These are phyloP conservation scores for Durio zibethinus DNA, from an alignment of 345 rosid species.

Conservation along the genomic window DNA sequence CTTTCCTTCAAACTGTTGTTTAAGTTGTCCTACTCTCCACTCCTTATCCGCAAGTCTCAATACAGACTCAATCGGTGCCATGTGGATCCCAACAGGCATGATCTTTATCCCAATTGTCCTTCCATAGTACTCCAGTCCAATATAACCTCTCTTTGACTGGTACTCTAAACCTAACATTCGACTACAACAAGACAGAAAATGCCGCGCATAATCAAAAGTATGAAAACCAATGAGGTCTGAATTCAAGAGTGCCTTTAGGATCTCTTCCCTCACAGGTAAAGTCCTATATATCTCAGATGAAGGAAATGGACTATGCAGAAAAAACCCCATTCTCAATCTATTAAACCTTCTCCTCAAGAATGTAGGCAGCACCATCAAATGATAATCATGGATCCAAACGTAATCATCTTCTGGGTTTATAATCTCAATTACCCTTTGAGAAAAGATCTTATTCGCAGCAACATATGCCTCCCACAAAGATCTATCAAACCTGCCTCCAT, in stretches of 20 bases:
- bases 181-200: constrained; percentile 77
- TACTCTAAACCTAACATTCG: constrained; percentile 71
- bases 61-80: constrained; percentile 69
- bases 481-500: constrained; percentile 67
- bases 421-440: constrained; percentile 68
- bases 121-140: constrained; percentile 70
- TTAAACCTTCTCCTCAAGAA: constrained; percentile 64
- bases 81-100: constrained; percentile 79
- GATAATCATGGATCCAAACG: constrained; percentile 80
- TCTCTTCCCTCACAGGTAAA: constrained; percentile 73
- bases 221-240: constrained; percentile 75
- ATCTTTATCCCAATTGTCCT: constrained; percentile 77
- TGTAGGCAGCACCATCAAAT: constrained; percentile 78
- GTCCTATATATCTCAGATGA: constrained; percentile 79
- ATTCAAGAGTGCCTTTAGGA: constrained; percentile 66
- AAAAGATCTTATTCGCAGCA: constrained; percentile 65
- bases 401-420: constrained; percentile 76
- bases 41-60: constrained; percentile 62
- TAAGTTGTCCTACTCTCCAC: constrained; percentile 65
- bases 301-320: constrained; percentile 75
- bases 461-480: constrained; percentile 79
- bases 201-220: constrained; percentile 92
- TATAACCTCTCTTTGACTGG: constrained; percentile 74
- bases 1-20: constrained; percentile 68
- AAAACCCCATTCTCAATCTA: constrained; percentile 72